These are phyloP conservation scores for Chlamydomonas eustigma DNA, from an alignment of 139 green algal species.

Conservation along the genomic window DNA sequence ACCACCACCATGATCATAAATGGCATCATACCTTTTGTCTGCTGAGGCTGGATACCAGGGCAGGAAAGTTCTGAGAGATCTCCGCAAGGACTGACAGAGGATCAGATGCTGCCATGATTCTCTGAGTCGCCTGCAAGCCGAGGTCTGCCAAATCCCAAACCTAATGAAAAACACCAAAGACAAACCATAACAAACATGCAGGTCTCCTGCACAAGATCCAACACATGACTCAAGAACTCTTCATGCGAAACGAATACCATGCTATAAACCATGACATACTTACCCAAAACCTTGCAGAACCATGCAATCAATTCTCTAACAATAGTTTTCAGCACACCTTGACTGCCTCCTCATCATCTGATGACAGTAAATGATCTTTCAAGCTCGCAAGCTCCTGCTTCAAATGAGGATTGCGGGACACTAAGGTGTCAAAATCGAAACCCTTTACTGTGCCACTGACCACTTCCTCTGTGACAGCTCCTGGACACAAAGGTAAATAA, in stretches of 20 bases:
- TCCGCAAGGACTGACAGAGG: conserved; percentile 73
- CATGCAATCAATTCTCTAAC: too few species aligned
- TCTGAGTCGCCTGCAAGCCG: conserved; percentile 79
- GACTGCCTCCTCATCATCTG: conserved; percentile 53
- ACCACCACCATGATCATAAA: too few species aligned
- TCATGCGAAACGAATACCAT: too few species aligned
- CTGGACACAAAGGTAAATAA: too few species aligned
- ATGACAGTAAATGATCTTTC: conserved; percentile 60
- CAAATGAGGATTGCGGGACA: conserved; percentile 49
- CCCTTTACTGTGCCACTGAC: conserved; percentile 52
- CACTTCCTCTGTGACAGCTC: not conserved
- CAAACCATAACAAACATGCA: too few species aligned
- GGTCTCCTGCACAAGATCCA: too few species aligned
- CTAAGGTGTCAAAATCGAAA: conserved; percentile 68
- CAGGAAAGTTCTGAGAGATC: conserved; percentile 84
- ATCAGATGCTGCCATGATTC: conserved; percentile 60
- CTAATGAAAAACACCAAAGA: conserved; percentile 21
- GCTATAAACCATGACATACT: too few species aligned
- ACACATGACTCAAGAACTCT: too few species aligned
- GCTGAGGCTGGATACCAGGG: conserved; percentile 64
- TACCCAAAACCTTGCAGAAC: too few species aligned
- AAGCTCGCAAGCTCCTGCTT: conserved; percentile 72
- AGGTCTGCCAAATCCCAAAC: conserved; percentile 86
- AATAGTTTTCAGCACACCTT: too few species aligned
- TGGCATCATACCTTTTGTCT: conserved; percentile 2